These are phyloP conservation scores for Anisodus acutangulus DNA, from an alignment of 257 asterid genomes.

Conservation along the genomic window DNA sequence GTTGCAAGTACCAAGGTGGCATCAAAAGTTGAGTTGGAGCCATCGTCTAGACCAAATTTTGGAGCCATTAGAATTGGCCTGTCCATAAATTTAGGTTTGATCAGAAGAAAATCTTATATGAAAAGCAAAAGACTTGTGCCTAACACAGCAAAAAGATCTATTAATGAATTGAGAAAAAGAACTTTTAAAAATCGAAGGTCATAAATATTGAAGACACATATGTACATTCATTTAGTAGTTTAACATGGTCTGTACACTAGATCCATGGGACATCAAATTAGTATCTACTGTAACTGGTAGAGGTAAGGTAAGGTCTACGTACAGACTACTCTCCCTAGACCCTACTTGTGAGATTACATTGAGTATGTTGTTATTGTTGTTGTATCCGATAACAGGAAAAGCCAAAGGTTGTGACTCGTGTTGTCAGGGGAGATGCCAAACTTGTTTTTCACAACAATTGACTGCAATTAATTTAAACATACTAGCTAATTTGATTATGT, in stretches of 20 bases:
- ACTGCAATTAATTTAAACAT: not conserved
- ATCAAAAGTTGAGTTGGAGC: constrained; percentile 75
- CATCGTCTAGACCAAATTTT: constrained; percentile 77
- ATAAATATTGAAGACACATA: not conserved
- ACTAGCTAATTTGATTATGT: constrained; percentile 1
- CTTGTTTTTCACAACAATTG: constrained; percentile 1
- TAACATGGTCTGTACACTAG: not conserved
- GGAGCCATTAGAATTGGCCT: constrained; percentile 98
- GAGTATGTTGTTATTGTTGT: no score
- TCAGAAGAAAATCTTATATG: constrained; percentile 27
- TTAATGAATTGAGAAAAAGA: not conserved
- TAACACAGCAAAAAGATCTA: constrained; percentile 30
- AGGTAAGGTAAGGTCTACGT: no score
- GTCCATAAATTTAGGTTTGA: constrained; percentile 41
- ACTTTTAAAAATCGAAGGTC: not conserved
- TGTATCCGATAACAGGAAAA: constrained; percentile 12
- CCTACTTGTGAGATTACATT: no score
- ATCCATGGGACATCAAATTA: not conserved
- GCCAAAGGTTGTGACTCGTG: not conserved
- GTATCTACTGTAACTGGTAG: not conserved
- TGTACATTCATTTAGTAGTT: not conserved
- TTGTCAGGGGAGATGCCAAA: constrained; percentile 4
- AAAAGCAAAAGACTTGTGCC: constrained; percentile 27
- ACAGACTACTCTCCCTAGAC: no score
- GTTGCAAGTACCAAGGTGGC: constrained; percentile 92